Evolutionary conservation across 2,329 filamentous ascomycete species (phyloP).

Genomic region (Hortaea sp.): DNA sequence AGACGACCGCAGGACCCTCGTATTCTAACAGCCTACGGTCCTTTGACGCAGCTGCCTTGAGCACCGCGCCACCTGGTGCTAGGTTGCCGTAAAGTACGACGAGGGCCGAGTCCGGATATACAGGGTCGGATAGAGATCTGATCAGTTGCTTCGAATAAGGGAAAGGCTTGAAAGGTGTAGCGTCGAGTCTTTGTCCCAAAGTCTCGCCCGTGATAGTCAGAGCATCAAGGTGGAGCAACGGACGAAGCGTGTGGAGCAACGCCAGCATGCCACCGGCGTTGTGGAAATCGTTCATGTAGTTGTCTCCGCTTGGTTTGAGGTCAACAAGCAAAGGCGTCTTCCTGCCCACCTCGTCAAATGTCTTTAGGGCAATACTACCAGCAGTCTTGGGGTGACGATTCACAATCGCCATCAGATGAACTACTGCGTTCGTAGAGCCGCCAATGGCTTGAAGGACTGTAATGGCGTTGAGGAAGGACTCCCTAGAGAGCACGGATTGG

Average conservation of each 20-base stretch:
- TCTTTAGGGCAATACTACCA: constrained; percentile 36
- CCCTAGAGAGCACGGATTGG: constrained; percentile 35
- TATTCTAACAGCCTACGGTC: constrained; percentile 35
- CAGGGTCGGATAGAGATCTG: constrained; percentile 33
- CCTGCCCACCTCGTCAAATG: constrained; percentile 39
- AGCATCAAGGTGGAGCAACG: constrained; percentile 37
- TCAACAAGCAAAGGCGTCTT: constrained; percentile 40
- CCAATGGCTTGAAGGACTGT: constrained; percentile 36
- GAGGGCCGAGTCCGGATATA: constrained; percentile 37
- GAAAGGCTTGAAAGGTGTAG: constrained; percentile 32
- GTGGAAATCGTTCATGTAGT: constrained; percentile 47
- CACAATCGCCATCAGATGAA: constrained; percentile 36
- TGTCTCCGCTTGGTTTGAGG: constrained; percentile 44
- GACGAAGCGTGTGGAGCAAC: constrained; percentile 36
- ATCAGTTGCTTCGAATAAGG: constrained; percentile 34
- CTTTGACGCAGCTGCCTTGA: constrained; percentile 44
- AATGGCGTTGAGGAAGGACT: constrained; percentile 41
- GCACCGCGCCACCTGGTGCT: constrained; percentile 38
- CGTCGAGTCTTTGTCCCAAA: constrained; percentile 36
- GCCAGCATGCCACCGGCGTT: constrained; percentile 43
- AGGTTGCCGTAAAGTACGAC: constrained; percentile 39
- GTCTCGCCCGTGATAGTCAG: constrained; percentile 39
- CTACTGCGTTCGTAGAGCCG: constrained; percentile 34
- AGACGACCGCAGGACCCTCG: constrained; percentile 38
- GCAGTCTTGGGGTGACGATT: constrained; percentile 41